These are phyloP conservation scores for Nakazawaea anatomiae DNA, from an alignment of 805 yeast genomes.

Conservation along the genomic window DNA sequence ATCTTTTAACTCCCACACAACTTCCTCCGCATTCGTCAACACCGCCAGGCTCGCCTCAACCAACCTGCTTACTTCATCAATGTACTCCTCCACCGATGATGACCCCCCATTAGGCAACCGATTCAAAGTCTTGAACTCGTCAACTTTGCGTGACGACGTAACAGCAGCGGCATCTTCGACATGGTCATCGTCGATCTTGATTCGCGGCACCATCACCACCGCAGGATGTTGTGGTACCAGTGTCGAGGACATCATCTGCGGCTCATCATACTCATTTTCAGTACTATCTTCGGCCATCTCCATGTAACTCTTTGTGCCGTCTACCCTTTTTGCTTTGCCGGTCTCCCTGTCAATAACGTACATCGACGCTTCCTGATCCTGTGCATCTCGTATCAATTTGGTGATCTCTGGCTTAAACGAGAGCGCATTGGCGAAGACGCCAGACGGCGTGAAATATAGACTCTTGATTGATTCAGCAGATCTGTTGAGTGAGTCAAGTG, in stretches of 20 bases:
- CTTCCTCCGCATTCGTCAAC: constrained; percentile 15
- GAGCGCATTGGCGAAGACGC: constrained; percentile 62
- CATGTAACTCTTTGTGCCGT: constrained; percentile 38
- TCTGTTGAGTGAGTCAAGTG: constrained; percentile 29
- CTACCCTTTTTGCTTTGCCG: constrained; percentile 39
- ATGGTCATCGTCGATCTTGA: neutral
- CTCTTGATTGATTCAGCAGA: constrained; percentile 34
- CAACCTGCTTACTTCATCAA: constrained; percentile 33
- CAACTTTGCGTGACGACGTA: no score
- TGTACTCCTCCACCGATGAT: constrained; percentile 36
- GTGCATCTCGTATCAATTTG: constrained; percentile 54
- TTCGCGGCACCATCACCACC: constrained; percentile 7
- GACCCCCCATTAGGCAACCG: constrained; percentile 27
- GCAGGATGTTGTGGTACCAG: neutral
- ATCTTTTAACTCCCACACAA: neutral
- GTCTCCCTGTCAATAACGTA: constrained; percentile 32
- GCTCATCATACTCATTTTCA: neutral
- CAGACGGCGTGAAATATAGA: constrained; percentile 48
- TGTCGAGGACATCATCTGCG: neutral
- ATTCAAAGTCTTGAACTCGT: constrained; percentile 9
- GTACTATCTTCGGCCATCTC: constrained; percentile 12
- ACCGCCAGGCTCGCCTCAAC: constrained; percentile 30
- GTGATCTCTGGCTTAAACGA: constrained; percentile 47
- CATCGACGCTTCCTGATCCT: constrained; percentile 42
- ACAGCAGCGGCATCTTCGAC: no score